Base-by-base conservation (phyloP, 164 flowering plant species). In the Annona cherimola region DNA sequence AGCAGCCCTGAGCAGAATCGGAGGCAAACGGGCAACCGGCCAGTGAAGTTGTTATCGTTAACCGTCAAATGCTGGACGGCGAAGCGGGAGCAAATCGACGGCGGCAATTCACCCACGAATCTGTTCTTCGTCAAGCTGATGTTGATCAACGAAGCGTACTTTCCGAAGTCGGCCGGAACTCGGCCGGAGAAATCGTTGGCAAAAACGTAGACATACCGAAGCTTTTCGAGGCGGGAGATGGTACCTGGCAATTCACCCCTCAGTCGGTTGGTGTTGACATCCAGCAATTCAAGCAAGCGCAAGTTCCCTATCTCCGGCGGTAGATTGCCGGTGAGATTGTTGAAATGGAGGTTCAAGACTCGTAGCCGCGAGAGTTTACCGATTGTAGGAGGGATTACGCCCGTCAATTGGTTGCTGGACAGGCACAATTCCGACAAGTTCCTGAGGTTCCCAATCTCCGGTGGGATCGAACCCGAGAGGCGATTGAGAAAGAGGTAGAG, bases 71-170 rank as follows among this genome's bases (percentile, higher is more conserved):
- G 40, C 20, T 70, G 42, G 35, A 88, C 78, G 11, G 59, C 6
- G n/a, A 83, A 72, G 35, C 86, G 80, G 39, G 74, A 82, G 75
- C 96, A 88, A 12, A 91, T 42, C 63, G 77, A 69, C 5, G 87
- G 82, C 2, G 96, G 96, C 80, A 89, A 50, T 64, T 81, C 76
- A 40, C 96, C 96, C 0, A 85, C 60, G 76, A 91, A 90, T 70
- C 81, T 86, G 78, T 90, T 90, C 74, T 80, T 70, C 0, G 96
- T 81, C 45, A 90, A 85, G 82, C 88, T 73, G n/a, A 77, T 83
- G 66, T 60, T 42, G 39, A 0, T n/a, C 45, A 87, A 70, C 43
- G 60, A 76, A 45, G 50, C 78, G 16, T 71, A 72, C 46, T 66
- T 68, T 1, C 86, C 87, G 35, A 87, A 75, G 40, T 81, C 84